A percentile compares a stretch with the other conserved stretches of the same genome.
Evolutionary conservation across 2,329 filamentous ascomycete species (phyloP).

Genomic region (Grosmannia penicillata): DNA sequence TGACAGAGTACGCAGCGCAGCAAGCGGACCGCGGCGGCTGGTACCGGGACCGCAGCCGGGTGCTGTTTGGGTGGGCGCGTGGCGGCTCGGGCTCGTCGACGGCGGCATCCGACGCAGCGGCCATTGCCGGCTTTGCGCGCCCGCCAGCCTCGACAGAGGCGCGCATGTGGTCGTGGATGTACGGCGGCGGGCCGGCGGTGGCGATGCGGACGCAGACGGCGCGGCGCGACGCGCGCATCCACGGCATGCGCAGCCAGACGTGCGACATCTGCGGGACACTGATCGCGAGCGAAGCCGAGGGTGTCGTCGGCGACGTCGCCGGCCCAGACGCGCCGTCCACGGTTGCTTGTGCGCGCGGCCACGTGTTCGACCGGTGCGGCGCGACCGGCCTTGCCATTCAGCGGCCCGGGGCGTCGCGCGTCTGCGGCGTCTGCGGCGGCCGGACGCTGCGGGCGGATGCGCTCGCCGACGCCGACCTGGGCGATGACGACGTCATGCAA

Average conservation of each 20-base stretch:
- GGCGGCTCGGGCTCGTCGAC: not conserved
- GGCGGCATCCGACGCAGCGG: not conserved
- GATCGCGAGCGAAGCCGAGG: not conserved
- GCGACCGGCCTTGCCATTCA: constrained; percentile 39
- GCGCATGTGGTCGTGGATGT: constrained; percentile 43
- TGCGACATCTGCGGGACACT: constrained; percentile 32
- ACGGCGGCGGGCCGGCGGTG: constrained; percentile 29
- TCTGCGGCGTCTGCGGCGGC: constrained; percentile 38
- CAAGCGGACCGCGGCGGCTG: constrained; percentile 28
- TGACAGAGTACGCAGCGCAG: constrained; percentile 32
- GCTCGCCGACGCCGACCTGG: constrained; percentile 16
- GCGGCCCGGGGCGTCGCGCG: constrained; percentile 35
- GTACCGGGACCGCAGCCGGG: constrained; percentile 20
- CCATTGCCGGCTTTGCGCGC: not conserved
- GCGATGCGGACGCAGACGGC: constrained; percentile 3
- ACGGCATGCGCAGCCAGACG: constrained; percentile 13
- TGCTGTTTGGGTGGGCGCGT: constrained; percentile 20
- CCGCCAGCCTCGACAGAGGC: constrained; percentile 26
- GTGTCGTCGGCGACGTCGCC: constrained; percentile 7
- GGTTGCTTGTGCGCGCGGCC: constrained; percentile 17
- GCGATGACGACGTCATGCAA: constrained; percentile 4
- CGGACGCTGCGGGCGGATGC: constrained; percentile 32
- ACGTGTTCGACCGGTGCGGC: constrained; percentile 34
- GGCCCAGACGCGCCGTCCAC: not conserved
- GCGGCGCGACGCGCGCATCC: not conserved